These are phyloP conservation scores for Phanerodontia chrysosporium DNA, from an alignment of 768 basidiomycete genomes.

Conservation along the genomic window DNA sequence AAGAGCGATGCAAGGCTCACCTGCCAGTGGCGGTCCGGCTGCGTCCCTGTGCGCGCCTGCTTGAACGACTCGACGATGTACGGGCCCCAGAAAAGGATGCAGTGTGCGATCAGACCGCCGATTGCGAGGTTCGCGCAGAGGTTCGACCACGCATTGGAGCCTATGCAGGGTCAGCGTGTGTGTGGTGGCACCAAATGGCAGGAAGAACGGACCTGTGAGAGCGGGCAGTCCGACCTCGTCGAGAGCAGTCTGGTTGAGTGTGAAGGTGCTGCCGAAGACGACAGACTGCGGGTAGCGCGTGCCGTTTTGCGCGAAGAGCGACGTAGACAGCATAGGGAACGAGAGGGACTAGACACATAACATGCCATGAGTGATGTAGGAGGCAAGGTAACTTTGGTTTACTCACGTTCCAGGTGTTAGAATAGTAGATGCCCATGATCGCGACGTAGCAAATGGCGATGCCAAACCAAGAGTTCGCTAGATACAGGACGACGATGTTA, in stretches of 20 bases:
- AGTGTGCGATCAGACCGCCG: slow-evolving; percentile 56
- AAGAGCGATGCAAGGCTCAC: slow-evolving; percentile 19
- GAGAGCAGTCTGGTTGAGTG: slow-evolving; percentile 52
- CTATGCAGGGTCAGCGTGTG: slow-evolving; percentile 12
- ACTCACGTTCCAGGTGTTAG: slow-evolving; percentile 62
- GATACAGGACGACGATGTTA: slow-evolving; percentile 32
- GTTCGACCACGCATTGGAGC: slow-evolving; percentile 51
- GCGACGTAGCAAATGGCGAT: slow-evolving; percentile 47
- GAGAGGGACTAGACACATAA: slow-evolving; percentile 34
- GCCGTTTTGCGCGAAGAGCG: slow-evolving; percentile 52
- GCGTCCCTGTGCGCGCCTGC: slow-evolving; percentile 38
- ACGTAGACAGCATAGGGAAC: slow-evolving; percentile 59
- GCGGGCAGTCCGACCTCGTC: slow-evolving; percentile 38
- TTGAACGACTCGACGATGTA: slow-evolving; percentile 48
- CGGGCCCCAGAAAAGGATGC: slow-evolving; percentile 53
- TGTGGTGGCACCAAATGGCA: neutral
- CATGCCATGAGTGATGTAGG: neutral
- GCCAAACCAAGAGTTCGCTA: slow-evolving; percentile 60
- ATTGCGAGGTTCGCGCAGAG: slow-evolving; percentile 50
- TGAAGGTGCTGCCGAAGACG: slow-evolving; percentile 48
- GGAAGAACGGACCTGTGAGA: slow-evolving; percentile 21
- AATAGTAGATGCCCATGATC: slow-evolving; percentile 56
- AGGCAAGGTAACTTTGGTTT: slow-evolving; percentile 41
- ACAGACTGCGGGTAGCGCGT: slow-evolving; percentile 48
- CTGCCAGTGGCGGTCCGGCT: slow-evolving; percentile 56